These are phyloP conservation scores for Tagetes patula DNA, from an alignment of 129 eudicot genomes.

Conservation along the genomic window DNA sequence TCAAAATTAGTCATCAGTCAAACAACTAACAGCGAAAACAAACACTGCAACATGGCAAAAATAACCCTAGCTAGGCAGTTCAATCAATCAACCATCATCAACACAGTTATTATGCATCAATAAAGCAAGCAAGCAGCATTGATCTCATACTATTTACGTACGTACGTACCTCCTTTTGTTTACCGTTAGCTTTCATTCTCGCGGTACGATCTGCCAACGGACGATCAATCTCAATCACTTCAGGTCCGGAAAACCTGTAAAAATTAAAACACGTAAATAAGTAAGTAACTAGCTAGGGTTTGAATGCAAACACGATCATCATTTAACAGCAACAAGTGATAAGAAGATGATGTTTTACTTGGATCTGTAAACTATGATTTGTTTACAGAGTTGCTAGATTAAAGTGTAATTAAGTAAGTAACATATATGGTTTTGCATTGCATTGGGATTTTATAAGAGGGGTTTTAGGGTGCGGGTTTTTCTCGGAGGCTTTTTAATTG, in stretches of 20 bases:
- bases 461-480: slow-evolving; percentile 28
- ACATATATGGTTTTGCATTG: neutral
- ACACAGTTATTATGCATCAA: neutral
- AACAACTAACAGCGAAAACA: no score
- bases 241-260: slow-evolving; percentile 54
- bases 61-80: no score
- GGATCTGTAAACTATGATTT: neutral
- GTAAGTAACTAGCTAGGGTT: neutral
- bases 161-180: slow-evolving; percentile 56
- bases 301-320: no score
- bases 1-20: neutral
- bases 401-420: neutral
- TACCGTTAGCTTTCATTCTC: slow-evolving; percentile 35
- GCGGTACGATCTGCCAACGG: slow-evolving; percentile 36
- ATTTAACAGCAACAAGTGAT: neutral
- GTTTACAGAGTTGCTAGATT: neutral
- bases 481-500: neutral
- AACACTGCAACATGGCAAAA: no score
- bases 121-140: neutral
- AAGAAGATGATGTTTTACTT: neutral
- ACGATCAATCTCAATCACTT: slow-evolving; percentile 57
- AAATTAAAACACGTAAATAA: slow-evolving; percentile 2
- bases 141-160: slow-evolving; percentile 5
- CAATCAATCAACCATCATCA: neutral
- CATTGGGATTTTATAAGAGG: slow-evolving; percentile 14